phyloP scores from a whole-genome alignment of 2,329 filamentous ascomycete genomes.

The Xylariaceae sp. region DNA sequence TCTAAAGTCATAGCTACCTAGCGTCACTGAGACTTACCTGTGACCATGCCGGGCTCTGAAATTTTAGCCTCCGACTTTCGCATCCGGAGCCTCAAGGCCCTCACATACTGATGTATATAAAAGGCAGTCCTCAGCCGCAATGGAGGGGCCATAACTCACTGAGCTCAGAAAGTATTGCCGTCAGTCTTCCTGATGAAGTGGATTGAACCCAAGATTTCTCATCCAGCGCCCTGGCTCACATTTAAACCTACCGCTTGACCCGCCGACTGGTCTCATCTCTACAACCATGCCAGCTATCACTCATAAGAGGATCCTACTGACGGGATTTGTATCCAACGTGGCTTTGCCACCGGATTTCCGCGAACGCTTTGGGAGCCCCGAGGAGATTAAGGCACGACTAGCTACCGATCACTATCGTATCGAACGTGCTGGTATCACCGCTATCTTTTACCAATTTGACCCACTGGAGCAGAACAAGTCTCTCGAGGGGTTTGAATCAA shows the following conservation, averaged over 20 bases:
- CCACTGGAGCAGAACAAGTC: slow-evolving; percentile 9
- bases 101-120: too few relatives aligned
- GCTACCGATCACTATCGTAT: slow-evolving; percentile 11
- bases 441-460: slow-evolving; percentile 3
- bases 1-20: too few relatives aligned
- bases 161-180: too few relatives aligned
- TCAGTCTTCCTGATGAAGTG: not conserved
- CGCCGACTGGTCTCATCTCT: not conserved
- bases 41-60: too few relatives aligned
- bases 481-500: slow-evolving; percentile 3
- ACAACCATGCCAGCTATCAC: slow-evolving; percentile 5
- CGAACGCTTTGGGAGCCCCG: slow-evolving; percentile 8
- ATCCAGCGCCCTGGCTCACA: not conserved
- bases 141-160: too few relatives aligned
- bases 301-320: slow-evolving; percentile 10
- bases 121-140: too few relatives aligned
- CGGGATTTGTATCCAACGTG: slow-evolving; percentile 6
- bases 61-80: too few relatives aligned
- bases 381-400: slow-evolving; percentile 13
- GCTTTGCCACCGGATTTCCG: slow-evolving; percentile 8
- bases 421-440: slow-evolving; percentile 10
- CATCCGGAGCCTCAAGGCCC: too few relatives aligned
- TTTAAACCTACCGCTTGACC: not conserved
- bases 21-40: too few relatives aligned
- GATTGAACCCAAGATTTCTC: not conserved